Percentiles rank a stretch among this genome's conserved stretches.
phyloP scores from a whole-genome alignment of 208 protist species.

The Endotrypanum monterogeii region DNA sequence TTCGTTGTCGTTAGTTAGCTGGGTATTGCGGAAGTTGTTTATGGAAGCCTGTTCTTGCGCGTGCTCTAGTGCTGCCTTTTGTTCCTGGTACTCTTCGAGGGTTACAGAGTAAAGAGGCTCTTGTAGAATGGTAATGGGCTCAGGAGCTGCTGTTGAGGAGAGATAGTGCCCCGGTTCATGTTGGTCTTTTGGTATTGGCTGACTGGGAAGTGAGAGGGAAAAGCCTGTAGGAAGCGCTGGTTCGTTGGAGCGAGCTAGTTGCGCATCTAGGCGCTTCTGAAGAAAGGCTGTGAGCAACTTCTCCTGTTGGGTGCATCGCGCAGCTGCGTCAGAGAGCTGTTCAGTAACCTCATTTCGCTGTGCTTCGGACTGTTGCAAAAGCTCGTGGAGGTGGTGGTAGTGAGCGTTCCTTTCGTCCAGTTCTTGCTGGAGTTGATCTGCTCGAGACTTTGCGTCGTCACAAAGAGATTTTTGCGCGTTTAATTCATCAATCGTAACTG shows the following conservation, averaged over 20 bases:
- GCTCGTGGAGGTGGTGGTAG: constrained; percentile 19
- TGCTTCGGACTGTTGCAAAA: background rate
- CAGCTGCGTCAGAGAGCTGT: background rate
- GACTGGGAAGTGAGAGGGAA: too few species aligned
- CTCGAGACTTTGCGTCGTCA: constrained; percentile 22
- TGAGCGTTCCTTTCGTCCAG: background rate
- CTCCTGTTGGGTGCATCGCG: background rate
- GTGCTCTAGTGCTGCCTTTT: background rate
- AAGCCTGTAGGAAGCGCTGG: background rate
- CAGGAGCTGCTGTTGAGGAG: background rate
- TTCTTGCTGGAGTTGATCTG: background rate
- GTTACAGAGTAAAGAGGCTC: background rate
- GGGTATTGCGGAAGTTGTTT: background rate
- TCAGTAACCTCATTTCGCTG: constrained; percentile 1
- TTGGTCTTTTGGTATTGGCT: background rate
- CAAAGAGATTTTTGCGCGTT: constrained; percentile 22
- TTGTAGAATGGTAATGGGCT: too few species aligned
- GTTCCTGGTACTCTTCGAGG: background rate
- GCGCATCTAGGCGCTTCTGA: constrained; percentile 24
- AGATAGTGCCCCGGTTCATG: background rate
- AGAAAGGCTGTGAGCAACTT: constrained; percentile 12
- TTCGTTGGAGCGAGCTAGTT: constrained; percentile 10
- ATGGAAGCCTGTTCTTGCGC: background rate
- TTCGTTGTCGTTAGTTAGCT: constrained; percentile 13
- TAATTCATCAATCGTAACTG: constrained; percentile 52